Base-by-base conservation (phyloP, 495 filamentous ascomycete genomes). In the Hyaloscypha hepaticicola region DNA sequence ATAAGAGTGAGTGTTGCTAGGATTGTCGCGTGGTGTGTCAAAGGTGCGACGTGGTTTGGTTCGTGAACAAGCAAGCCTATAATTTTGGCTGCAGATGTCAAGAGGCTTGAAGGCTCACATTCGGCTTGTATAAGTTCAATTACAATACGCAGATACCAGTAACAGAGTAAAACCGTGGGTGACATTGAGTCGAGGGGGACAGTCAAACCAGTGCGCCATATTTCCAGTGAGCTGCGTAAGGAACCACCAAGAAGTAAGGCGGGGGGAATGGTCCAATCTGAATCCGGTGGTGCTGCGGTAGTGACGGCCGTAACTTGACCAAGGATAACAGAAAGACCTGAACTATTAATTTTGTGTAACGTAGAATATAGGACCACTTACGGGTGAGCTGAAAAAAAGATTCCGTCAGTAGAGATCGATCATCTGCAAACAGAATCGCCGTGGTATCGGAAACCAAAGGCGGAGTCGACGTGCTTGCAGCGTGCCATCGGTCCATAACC, bases 401-500 rank as follows among this genome's bases (percentile, higher is more conserved):
- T 12, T 88, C 82, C 14, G 89, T 90, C 38, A 92, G 79, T 11
- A 93, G 73, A 55, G 79, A 74, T 68, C 83, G 80, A 71, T 95
- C 85, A 62, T 88, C 87, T 0, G 81, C 82, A 16, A 83, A 77
- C 59, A 88, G 73, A 21, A 89, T 78, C 14, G 89, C 79, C 66
- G 78, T 87, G 28, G 80, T 78, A 60, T 93, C 86, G 14, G 78
- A 79, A 63, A 92, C 83, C 50, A 85, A 73, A 5, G 82, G 61
- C 11, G 85, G 82, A 58, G 72, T 82, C 12, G 85, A 85, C 1
- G 84, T 88, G 69, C 85, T 87, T 48, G 88, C 80, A 19, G 90
- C 85, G 70, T 92, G 85, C 87, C 88, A 94, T 29, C 90, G 84
- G 61, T 91, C 87, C 63, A 96, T 75, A 69, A 90, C 85, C 53